Evolutionary conservation across 2,329 filamentous ascomycete genomes (phyloP).

Genomic region (Blumeriella jaapii): DNA sequence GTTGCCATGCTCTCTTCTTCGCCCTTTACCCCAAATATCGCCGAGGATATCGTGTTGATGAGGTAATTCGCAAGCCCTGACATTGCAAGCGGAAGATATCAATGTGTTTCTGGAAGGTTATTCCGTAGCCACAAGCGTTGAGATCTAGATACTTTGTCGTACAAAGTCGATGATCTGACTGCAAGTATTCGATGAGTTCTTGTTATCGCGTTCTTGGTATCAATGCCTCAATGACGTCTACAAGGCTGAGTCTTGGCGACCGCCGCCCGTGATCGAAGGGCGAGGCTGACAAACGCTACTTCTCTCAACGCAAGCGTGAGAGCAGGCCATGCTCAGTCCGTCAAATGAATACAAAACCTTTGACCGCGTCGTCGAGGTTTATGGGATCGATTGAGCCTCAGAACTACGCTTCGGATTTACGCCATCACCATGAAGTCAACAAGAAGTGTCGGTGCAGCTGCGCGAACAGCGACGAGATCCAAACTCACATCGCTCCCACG

Average conservation of each 20-base stretch:
- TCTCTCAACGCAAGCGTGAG: too few species aligned
- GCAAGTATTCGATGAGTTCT: too few species aligned
- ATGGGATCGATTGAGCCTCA: background rate
- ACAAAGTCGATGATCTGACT: background rate
- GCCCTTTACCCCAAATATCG: constrained; percentile 1
- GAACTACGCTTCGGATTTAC: background rate
- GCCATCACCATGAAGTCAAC: constrained; percentile 17
- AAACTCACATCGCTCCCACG: constrained; percentile 10
- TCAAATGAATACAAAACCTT: too few species aligned
- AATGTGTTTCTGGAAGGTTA: too few species aligned
- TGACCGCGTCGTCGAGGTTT: too few species aligned
- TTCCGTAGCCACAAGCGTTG: too few species aligned
- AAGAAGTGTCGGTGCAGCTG: constrained; percentile 15
- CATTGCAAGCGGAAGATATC: background rate
- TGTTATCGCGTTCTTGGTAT: too few species aligned
- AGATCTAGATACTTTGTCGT: background rate
- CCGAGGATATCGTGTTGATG: background rate
- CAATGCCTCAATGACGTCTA: too few species aligned
- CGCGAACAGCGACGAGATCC: constrained; percentile 14
- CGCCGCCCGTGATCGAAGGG: too few species aligned
- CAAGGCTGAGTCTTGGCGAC: constrained; percentile 4
- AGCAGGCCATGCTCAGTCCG: too few species aligned
- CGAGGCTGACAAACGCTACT: too few species aligned
- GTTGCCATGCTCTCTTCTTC: background rate
- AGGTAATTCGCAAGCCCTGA: background rate